A percentile compares a stretch with the other conserved stretches of the same genome.
phyloP scores from a whole-genome alignment of 257 asterid species.

The Catharanthus roseus region DNA sequence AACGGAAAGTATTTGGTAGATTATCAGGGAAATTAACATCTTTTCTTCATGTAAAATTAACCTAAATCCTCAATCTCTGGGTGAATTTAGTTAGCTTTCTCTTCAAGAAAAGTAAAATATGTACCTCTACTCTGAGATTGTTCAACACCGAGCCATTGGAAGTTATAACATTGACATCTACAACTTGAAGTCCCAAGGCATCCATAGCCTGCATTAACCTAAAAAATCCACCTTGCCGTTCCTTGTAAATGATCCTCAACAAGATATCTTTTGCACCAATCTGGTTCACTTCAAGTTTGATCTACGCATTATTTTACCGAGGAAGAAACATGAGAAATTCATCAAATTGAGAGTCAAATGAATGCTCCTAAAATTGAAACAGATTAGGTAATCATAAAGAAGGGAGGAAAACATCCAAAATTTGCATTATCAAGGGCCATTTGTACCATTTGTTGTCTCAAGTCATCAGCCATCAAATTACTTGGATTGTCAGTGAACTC shows the following conservation, averaged over 20 bases:
- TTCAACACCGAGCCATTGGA: conserved; percentile 41
- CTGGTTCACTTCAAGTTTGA: conserved; percentile 54
- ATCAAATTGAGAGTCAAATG: neutral
- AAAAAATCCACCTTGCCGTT: conserved; percentile 41
- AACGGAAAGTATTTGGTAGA: neutral
- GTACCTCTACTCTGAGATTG: conserved; percentile 58
- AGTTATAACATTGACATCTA: conserved; percentile 58
- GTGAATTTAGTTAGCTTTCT: neutral
- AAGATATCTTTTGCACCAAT: conserved; percentile 47
- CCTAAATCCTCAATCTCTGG: neutral
- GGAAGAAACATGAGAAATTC: conserved; percentile 1
- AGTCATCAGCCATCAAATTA: conserved; percentile 18
- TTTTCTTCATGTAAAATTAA: neutral
- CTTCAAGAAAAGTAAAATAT: neutral
- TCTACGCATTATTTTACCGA: conserved; percentile 24
- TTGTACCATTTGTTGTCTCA: conserved; percentile 34
- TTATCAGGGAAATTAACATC: neutral
- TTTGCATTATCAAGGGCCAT: neutral
- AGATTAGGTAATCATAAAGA: too few species aligned
- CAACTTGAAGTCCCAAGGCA: conserved; percentile 48
- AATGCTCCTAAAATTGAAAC: neutral
- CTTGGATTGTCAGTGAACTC: conserved; percentile 6
- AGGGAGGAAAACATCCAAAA: neutral
- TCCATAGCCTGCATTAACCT: conserved; percentile 55
- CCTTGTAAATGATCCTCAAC: conserved; percentile 43